Base-by-base conservation (phyloP, 257 asterid genomes). In the Datura wrightii region DNA sequence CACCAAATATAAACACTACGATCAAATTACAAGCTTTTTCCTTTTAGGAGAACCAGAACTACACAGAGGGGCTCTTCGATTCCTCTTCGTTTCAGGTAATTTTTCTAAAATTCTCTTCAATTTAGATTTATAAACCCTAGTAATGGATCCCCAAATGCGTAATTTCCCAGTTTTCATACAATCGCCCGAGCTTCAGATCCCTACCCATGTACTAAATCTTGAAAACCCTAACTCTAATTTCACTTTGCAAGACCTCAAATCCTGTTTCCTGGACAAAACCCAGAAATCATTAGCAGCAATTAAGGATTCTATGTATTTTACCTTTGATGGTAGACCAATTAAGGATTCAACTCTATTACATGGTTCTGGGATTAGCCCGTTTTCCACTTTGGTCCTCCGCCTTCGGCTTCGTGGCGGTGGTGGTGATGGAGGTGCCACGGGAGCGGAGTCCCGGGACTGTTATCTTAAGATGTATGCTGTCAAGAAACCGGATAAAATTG, bases 391-490 rank as follows among this genome's bases (percentile, higher is more conserved):
- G 18, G 85, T 91, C 76, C 87, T 93, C n/a, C 92, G 91, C 85
- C 83, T 88, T 83, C 95, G 98, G 16, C 81, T 90, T 50, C 83
- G 53, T 5, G 98, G 97, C 19, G 98, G 99, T 9, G 98, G 99
- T 1, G 98, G 99, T 8, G 98, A 96, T 89, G 99, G 99, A 8
- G 97, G 99, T 36, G 93, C 98, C 87, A 97, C 99, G 3, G 94
- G 99, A 55, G 99, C 98, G 0, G 98, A 96, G 90, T 96, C 98
- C 3, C 87, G 98, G 10, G 98, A 95, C 89, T 97, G 98, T 72
- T 97, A 90, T 85, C 79, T n/a, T 50, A 94, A 95, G 79, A 97
- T 97, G 98, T 94, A 97, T 86, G 98, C 98, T 3, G 87, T 19
- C 10, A 95, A 94, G 86, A 94, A 93, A 85, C 98, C 97, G 15